Percentiles rank a stretch among this genome's conserved stretches.
phyloP scores from a whole-genome alignment of 75 land plant genomes.

The Cryptomeria japonica region DNA sequence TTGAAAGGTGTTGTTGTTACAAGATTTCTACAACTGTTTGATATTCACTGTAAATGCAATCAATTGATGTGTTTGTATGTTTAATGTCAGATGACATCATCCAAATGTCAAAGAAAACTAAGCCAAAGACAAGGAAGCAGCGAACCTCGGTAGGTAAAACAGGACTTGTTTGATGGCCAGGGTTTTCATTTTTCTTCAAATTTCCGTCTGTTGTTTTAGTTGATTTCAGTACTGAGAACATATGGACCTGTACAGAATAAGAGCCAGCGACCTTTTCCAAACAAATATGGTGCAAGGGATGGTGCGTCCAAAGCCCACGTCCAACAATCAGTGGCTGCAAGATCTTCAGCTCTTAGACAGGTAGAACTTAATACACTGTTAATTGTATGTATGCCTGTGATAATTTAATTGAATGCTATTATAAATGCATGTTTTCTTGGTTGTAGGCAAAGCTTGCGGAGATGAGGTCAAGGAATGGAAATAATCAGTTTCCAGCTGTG shows the following conservation, averaged over 20 bases:
- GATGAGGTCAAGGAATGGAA: constrained; percentile 58
- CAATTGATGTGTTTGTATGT: not conserved
- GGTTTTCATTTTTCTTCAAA: not conserved
- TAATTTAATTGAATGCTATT: not conserved
- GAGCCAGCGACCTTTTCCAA: constrained; percentile 22
- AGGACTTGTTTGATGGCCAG: not conserved
- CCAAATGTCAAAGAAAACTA: constrained; percentile 50
- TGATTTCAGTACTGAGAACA: not conserved
- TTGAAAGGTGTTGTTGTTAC: not conserved
- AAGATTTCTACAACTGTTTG: not conserved
- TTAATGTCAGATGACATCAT: constrained; percentile 58
- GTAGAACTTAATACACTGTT: constrained; percentile 10
- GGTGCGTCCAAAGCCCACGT: constrained; percentile 22
- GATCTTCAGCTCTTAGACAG: constrained; percentile 58
- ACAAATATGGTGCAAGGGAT: constrained; percentile 20
- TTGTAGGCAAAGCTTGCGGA: constrained; percentile 52
- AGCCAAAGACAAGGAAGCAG: constrained; percentile 23
- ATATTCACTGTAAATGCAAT: not conserved
- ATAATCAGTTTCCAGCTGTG: constrained; percentile 47
- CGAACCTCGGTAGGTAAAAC: constrained; percentile 32
- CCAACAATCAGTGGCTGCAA: constrained; percentile 35
- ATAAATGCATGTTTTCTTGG: not conserved
- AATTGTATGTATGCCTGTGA: not conserved
- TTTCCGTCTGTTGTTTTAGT: not conserved
- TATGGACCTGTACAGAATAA: constrained; percentile 30